Percentiles rank a stretch among this genome's conserved stretches.
Evolutionary conservation across 371 early-diverging fungal genomes (phyloP).

Genomic region (Circinella minor): DNA sequence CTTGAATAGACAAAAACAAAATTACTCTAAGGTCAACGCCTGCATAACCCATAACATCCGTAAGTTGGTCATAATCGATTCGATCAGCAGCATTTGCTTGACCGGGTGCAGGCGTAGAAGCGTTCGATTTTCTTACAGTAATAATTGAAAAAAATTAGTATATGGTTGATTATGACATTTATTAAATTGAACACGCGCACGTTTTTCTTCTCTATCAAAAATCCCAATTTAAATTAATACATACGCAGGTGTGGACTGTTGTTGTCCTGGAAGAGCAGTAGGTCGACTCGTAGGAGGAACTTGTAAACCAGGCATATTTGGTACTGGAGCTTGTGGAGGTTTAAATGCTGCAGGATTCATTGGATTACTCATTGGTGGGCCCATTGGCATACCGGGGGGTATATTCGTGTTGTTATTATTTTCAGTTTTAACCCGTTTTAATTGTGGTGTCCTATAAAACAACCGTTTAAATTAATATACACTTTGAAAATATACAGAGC

Average conservation of each 20-base stretch:
- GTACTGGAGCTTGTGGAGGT: conserved; percentile 28
- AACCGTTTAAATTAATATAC: background rate
- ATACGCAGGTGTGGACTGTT: background rate
- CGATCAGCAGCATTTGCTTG: conserved; percentile 35
- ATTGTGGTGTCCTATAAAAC: conserved; percentile 29
- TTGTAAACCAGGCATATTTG: conserved; percentile 28
- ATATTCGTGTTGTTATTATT: conserved; percentile 9
- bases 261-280: conserved; percentile 18
- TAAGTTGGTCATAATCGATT: conserved; percentile 67
- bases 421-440: conserved; percentile 31
- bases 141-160: no score
- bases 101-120: conserved; percentile 25
- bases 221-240: background rate
- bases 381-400: conserved; percentile 38
- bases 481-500: no score
- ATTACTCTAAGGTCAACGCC: conserved; percentile 74
- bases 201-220: no score
- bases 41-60: conserved; percentile 86
- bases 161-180: no score
- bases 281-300: conserved; percentile 27
- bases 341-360: conserved; percentile 35
- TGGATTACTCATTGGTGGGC: conserved; percentile 21
- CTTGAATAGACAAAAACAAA: no score
- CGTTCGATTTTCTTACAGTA: conserved; percentile 15
- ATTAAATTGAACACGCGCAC: no score